Evolutionary conservation across 1,284 basidiomycete genomes (phyloP).

Genomic region (Laetiporus sulphureus): DNA sequence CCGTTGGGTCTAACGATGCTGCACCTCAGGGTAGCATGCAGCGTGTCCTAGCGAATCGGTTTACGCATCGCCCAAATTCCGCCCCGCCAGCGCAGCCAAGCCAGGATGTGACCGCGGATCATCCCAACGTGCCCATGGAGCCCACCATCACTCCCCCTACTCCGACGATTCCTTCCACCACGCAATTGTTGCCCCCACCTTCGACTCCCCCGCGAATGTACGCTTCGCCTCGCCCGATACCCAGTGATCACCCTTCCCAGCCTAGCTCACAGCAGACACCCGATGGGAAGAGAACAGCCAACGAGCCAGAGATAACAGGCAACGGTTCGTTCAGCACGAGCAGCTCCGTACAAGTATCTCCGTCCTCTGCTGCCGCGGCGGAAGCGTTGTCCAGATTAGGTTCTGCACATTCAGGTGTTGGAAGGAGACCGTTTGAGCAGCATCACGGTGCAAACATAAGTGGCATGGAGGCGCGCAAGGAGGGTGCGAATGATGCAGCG

Average conservation of each 20-base stretch:
- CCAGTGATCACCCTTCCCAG: too few species aligned
- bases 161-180: slow-evolving; percentile 23
- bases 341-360: slow-evolving; percentile 70
- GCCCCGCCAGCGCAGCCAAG: too few species aligned
- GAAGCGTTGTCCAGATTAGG: slow-evolving; percentile 31
- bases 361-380: slow-evolving; percentile 41
- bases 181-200: background rate
- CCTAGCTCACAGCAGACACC: too few species aligned
- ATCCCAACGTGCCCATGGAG: slow-evolving; percentile 14
- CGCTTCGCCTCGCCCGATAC: too few species aligned
- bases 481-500: too few species aligned
- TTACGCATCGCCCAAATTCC: slow-evolving; percentile 9
- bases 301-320: slow-evolving; percentile 26
- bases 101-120: too few species aligned
- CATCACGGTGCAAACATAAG: too few species aligned
- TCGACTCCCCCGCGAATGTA: too few species aligned
- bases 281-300: slow-evolving; percentile 4
- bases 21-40: slow-evolving; percentile 5
- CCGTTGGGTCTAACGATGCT: slow-evolving; percentile 13
- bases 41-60: slow-evolving; percentile 5
- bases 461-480: too few species aligned
- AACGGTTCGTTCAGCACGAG: slow-evolving; percentile 53
- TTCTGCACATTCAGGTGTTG: slow-evolving; percentile 51
- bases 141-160: slow-evolving; percentile 32
- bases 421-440: slow-evolving; percentile 65